Evolutionary conservation across 306 rosid species (phyloP).

Genomic region (Crataegus laevigata): DNA sequence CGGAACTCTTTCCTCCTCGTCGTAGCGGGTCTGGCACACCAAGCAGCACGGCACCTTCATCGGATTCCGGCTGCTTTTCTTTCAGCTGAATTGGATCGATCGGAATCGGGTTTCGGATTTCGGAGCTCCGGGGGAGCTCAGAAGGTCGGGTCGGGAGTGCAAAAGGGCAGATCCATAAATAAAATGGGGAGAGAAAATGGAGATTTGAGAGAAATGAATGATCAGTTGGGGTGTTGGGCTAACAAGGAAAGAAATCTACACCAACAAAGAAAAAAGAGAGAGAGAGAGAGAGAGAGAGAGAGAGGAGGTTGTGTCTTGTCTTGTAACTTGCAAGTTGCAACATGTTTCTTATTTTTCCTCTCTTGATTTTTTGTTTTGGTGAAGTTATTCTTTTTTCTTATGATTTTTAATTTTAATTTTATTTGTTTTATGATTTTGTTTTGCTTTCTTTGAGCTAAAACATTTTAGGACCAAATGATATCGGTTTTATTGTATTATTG

Average conservation of each 20-base stretch:
- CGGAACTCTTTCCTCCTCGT: conserved; percentile 95
- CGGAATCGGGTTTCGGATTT: conserved; percentile 8
- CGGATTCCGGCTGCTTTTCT: neutral
- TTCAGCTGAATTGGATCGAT: neutral
- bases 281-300: neutral
- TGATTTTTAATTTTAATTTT: too few species aligned
- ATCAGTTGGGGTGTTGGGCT: conserved; percentile 21
- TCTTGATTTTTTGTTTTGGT: neutral
- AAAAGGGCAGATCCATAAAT: conserved; percentile 52
- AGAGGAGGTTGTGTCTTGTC: neutral
- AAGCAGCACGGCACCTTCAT: conserved; percentile 96
- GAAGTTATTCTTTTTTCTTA: too few species aligned
- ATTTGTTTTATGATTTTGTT: too few species aligned
- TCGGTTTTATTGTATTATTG: too few species aligned
- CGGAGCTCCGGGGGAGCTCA: conserved; percentile 16
- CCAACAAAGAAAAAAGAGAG: conserved; percentile 1
- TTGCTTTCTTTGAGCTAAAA: too few species aligned
- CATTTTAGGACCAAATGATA: too few species aligned
- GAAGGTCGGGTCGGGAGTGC: neutral
- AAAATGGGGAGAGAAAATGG: conserved; percentile 12
- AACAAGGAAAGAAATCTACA: conserved; percentile 31
- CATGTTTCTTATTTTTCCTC: neutral
- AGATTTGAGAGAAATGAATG: conserved; percentile 4
- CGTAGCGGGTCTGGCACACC: conserved; percentile 93
- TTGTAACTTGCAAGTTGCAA: neutral